Base-by-base conservation (phyloP, 1,284 basidiomycete genomes). In the Tetrapyrgos nigripes region DNA sequence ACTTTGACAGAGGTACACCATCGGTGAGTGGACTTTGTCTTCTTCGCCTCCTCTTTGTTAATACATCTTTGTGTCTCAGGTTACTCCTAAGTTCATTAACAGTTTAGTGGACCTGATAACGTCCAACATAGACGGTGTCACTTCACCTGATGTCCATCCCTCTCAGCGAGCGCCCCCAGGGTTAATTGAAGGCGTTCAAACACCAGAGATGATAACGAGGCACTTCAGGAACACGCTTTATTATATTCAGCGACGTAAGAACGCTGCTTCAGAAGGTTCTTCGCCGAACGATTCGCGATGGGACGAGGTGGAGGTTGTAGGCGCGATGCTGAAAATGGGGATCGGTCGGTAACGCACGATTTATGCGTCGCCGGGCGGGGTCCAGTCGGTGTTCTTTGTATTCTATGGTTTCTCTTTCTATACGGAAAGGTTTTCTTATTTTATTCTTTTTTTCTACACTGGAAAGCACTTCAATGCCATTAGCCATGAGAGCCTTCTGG, bases 71-170 rank as follows among this genome's bases (percentile, higher is more conserved):
- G 28, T 61, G 40, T n/a, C 53, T 3, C 69, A 94, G 92, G 83
- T 96, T 56, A 93, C 94, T 28, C 88, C 96, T 14, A 97, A 96
- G 78, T 97, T 96, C 67, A 89, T 97, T 62, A 97, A 96, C 75
- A 93, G 91, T 61, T 85, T 97, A 48, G 93, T 97, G 23, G 95
- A 97, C 69, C 83, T 97, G 31, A 96, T 97, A 73, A 93, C 93
- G 0, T 88, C 89, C 23, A 93, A 91, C 67, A 93, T 97, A 72
- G 95, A 97, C 76, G 88, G 85, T 62, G 91, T 96, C 64, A 85
- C 90, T 45, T 89, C 89, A 1, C 88, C 76, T 3, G 94, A 97
- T 68, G 87, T 95, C 3, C 92, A 96, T 70, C 91, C 93, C 0
- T 88, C 92, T 0, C 88, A 92, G 61, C 85, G 91, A 50, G 88